These are phyloP conservation scores for Pseudocercospora crystallina DNA, from an alignment of 2,329 filamentous ascomycete species.

Conservation along the genomic window DNA sequence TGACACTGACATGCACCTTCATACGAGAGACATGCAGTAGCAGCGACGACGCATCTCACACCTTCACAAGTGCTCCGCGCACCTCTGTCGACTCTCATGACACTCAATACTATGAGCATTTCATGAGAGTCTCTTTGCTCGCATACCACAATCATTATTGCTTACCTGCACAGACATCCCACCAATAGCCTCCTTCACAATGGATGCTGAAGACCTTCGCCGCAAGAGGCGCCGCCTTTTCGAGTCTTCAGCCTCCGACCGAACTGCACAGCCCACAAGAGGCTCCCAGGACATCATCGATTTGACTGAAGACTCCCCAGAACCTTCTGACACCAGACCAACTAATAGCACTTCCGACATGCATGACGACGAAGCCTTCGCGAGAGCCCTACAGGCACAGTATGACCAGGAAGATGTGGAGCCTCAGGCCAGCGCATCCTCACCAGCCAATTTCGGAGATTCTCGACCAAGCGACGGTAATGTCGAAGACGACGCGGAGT, in stretches of 20 bases:
- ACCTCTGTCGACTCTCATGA: too few species aligned
- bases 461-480: not conserved
- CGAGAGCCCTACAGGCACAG: not conserved
- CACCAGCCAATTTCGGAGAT: too few species aligned
- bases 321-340: not conserved
- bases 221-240: constrained; percentile 13
- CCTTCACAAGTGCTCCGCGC: too few species aligned
- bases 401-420: not conserved
- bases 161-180: too few species aligned
- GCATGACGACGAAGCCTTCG: constrained; percentile 7
- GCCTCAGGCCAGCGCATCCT: not conserved
- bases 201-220: constrained; percentile 10
- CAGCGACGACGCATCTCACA: too few species aligned
- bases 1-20: too few species aligned
- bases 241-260: not conserved
- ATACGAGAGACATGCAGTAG: too few species aligned
- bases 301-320: constrained; percentile 6
- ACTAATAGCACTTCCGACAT: not conserved
- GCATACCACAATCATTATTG: too few species aligned
- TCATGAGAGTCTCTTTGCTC: too few species aligned
- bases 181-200: not conserved
- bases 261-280: not conserved
- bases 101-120: too few species aligned
- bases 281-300: constrained; percentile 1
- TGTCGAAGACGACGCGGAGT: constrained; percentile 4